These are phyloP conservation scores for Cladosporium sp. DNA, from an alignment of 2,329 filamentous ascomycete species.

Conservation along the genomic window DNA sequence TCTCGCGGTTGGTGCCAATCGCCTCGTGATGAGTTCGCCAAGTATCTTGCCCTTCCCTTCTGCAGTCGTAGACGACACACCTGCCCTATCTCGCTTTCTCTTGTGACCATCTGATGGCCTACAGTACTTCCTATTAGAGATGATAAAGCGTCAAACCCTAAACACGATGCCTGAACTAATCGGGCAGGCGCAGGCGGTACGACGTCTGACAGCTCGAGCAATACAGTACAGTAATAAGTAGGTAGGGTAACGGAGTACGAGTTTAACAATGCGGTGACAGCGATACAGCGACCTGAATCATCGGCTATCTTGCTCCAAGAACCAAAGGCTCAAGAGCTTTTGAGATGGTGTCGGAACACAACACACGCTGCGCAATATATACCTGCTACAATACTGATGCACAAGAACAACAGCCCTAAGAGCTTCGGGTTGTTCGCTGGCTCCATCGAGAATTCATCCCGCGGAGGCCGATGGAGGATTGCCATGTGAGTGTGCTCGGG, in stretches of 20 bases:
- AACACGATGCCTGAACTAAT: neutral
- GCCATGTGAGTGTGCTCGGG: neutral
- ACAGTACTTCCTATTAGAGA: neutral
- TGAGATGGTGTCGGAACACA: neutral
- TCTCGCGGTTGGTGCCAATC: too few species aligned
- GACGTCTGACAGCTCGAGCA: neutral
- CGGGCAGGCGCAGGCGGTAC: neutral
- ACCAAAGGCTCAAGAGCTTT: accelerated
- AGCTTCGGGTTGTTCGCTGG: neutral
- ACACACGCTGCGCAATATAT: neutral
- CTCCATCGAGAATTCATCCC: neutral
- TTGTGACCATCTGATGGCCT: neutral
- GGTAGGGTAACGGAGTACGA: neutral
- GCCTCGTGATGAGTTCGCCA: neutral
- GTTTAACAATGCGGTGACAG: neutral
- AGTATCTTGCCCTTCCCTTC: neutral
- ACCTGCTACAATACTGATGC: neutral
- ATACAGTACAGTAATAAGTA: neutral
- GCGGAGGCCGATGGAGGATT: neutral
- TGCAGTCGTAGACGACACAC: neutral
- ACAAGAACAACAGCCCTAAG: neutral
- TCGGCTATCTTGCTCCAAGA: neutral
- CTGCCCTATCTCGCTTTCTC: neutral
- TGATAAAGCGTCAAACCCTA: neutral
- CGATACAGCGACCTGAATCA: neutral